Base-by-base conservation (phyloP, 2,329 filamentous ascomycete species). In the Microdochium trichocladiopsis region DNA sequence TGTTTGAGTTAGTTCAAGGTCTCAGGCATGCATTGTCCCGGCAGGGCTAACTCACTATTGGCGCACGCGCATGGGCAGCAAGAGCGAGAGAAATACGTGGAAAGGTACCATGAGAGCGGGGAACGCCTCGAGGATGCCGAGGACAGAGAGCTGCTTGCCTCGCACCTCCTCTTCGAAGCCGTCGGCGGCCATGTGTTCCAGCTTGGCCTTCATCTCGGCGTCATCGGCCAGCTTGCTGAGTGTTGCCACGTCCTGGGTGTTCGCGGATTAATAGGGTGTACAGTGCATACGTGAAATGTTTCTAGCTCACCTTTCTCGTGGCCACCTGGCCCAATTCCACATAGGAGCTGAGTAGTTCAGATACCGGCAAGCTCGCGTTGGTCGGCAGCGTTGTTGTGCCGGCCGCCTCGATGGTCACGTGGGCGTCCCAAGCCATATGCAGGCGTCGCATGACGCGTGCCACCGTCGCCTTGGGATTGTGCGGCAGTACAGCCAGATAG, bases 91-190 rank as follows among this genome's bases (percentile, higher is more conserved):
- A 66, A 84, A 88, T 9, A 77, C 70, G 2, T 74, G 74, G 21
- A 89, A 72, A 0, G 83, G 72, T 0, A 88, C 66, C 1, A 75
- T 64, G 21, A 84, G 72, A 0, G 68, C 63, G 0, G 76, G 72
- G 59, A 79, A 79, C 12, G 75, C 72, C 58, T 84, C 80, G 1
- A 88, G 72, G 2, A 88, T 67, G 56, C 87, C 83, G 1, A 88
- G 70, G 0, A 83, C 66, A 0, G 78, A 81, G 2, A 79, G 63
- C 6, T 77, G 74, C 57, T 81, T 81, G 21, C 63, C 58, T 16
- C 68, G 63, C 48, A 78, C 64, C 21, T 72, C 71, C 2, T 65
- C 62, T 3, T 63, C 60, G 54, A 74, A 76, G 4, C 57, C 57
- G 1, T 66, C 69, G 3, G 69, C 67, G 1, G 69, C 61, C 2